Base-by-base conservation (phyloP, 2,329 filamentous ascomycete genomes). In the Aspergillus quadricinctus region DNA sequence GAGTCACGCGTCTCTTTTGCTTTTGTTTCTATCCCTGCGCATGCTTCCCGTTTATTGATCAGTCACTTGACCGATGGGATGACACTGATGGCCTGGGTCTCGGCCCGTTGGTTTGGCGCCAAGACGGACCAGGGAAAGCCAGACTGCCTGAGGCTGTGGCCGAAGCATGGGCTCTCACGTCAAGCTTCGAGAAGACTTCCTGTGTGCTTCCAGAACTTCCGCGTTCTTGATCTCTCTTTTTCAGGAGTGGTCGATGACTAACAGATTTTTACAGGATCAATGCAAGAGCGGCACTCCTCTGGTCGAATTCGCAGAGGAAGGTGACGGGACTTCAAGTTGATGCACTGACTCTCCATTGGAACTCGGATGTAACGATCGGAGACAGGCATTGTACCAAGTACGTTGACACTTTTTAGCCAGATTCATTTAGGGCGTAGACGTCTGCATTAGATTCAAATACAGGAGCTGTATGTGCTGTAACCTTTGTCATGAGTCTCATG, bases 241-340 rank as follows among this genome's bases (percentile, higher is more conserved):
- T 43, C 9, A 48, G 46, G 41, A 11, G 23, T 27, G 25, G 19
- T n/a, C 4, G 17, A 45, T 60, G 28, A 57, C 69, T 74, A 66
- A 71, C 58, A 31, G 51, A 29, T 64, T 59, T 46, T 28, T 49
- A 50, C 63, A 89, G 85, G 88, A 91, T 65, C 88, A 90, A 65
- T 91, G 88, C 73, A 90, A 90, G 71, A 87, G 87, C 4, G 88
- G 88, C 6, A 90, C 88, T 3, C 82, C 89, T 6, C 75, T 92
- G 49, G 88, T 92, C 4, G 78, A 89, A 48, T 92, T 92, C 66
- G 87, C 89, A 66, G 85, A 84, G 31, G 61, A 65, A 31, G 60
- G 59, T 55, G 59, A 57, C 31, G 60, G 62, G 27, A 55, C 27
- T 23, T 53, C 53, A 21, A n/a, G n/a, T 28, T 29, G 29, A 48